Conservation (phyloP, 2,329 filamentous ascomycete species). For the Pseudogymnoascus verrucosus region DNA sequence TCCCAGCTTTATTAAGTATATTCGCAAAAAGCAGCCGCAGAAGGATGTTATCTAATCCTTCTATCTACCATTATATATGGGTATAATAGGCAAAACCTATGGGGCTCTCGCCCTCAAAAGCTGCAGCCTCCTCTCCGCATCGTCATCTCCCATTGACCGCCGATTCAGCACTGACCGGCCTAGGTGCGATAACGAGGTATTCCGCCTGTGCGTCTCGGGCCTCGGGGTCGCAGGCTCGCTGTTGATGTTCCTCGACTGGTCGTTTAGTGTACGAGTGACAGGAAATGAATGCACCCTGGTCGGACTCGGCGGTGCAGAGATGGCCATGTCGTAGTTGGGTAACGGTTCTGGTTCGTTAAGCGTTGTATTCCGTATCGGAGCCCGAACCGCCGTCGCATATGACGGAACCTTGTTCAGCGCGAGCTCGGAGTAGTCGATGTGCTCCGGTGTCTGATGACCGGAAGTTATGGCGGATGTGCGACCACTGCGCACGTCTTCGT, state of each 20-base stretch:
- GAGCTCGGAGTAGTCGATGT: conserved; percentile 39
- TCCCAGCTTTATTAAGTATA: neutral
- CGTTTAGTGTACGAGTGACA: conserved; percentile 9
- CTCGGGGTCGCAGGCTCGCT: conserved; percentile 9
- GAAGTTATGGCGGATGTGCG: conserved; percentile 37
- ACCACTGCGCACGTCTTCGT: conserved; percentile 32
- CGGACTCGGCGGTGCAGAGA: conserved; percentile 40
- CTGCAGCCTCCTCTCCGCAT: conserved; percentile 23
- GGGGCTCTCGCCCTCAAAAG: conserved; percentile 13
- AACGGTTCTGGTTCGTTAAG: conserved; percentile 43
- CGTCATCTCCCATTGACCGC: conserved; percentile 17
- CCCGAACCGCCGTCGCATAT: conserved; percentile 65
- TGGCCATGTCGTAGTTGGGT: conserved; percentile 59
- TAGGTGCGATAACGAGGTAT: conserved; percentile 19
- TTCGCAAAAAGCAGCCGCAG: neutral
- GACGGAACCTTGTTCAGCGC: conserved; percentile 64
- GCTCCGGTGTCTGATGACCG: conserved; percentile 47
- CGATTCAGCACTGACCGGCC: conserved; percentile 19
- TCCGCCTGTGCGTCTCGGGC: conserved; percentile 13
- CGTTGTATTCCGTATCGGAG: conserved; percentile 45
- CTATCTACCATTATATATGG: neutral
- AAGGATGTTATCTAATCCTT: neutral
- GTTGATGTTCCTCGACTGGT: neutral
- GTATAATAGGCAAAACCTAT: neutral
- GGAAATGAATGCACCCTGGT: conserved; percentile 15